Evolutionary conservation across 495 filamentous ascomycete species (phyloP).

Genomic region (Neurospora discreta): DNA sequence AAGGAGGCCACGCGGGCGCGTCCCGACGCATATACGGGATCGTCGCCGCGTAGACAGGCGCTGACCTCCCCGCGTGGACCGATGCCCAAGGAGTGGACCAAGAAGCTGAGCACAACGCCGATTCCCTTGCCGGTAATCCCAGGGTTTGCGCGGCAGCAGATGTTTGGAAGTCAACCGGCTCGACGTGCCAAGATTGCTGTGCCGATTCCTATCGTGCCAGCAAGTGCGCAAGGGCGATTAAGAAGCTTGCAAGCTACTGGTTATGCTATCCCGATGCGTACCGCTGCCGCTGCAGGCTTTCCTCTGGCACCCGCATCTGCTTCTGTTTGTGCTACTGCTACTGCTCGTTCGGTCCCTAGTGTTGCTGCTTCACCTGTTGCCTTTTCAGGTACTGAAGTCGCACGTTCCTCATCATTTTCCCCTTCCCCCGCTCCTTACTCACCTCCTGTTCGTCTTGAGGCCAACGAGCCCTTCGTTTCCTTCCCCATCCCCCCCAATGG

Average conservation of each 20-base stretch:
- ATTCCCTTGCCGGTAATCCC: background rate
- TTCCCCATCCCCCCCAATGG: background rate
- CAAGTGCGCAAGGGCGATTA: background rate
- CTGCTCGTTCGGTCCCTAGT: background rate
- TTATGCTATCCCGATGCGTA: background rate
- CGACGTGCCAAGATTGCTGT: background rate
- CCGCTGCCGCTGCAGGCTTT: background rate
- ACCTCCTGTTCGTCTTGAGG: background rate
- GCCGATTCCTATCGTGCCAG: background rate
- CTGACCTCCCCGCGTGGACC: too few relatives aligned
- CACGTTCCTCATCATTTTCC: background rate
- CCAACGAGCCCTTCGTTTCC: background rate
- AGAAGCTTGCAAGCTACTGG: background rate
- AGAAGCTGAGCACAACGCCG: background rate
- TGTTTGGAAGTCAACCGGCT: background rate
- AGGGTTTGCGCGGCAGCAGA: background rate
- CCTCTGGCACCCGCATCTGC: too few relatives aligned
- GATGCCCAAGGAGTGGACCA: background rate
- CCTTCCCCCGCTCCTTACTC: background rate
- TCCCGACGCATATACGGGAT: background rate
- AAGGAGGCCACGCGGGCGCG: background rate
- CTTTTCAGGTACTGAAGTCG: background rate
- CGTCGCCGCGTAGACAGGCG: background rate
- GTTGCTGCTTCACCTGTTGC: background rate
- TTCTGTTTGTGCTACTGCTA: too few relatives aligned